A percentile compares a stretch with the other conserved stretches of the same genome.
Conservation (phyloP, 2,329 filamentous ascomycete species). For the Trichothecium sympodiale region DNA sequence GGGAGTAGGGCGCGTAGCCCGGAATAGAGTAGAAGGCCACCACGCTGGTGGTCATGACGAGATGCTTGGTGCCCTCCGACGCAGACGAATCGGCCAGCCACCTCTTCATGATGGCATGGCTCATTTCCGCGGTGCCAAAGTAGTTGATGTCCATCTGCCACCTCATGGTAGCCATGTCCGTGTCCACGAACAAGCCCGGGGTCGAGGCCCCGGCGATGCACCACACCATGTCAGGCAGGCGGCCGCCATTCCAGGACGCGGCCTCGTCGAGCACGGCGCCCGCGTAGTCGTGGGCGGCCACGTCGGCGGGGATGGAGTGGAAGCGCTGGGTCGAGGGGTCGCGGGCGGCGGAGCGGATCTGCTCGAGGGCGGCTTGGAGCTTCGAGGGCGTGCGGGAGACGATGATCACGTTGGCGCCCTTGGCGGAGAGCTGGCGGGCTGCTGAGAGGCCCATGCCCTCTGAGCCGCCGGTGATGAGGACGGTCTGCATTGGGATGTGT, state of each 20-base stretch:
- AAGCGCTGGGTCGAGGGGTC: constrained; percentile 63
- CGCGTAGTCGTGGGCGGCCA: constrained; percentile 61
- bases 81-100: constrained; percentile 53
- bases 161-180: constrained; percentile 53
- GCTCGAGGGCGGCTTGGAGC: constrained; percentile 57
- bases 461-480: constrained; percentile 82
- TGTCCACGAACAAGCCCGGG: constrained; percentile 70
- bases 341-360: constrained; percentile 57
- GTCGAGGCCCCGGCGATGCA: constrained; percentile 68
- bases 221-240: constrained; percentile 78
- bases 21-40: constrained; percentile 65
- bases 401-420: constrained; percentile 79
- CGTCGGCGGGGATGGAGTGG: constrained; percentile 73
- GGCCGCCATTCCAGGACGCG: constrained; percentile 65
- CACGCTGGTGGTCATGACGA: constrained; percentile 78
- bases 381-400: constrained; percentile 69
- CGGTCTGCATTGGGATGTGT: constrained; percentile 47
- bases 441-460: constrained; percentile 81
- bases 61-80: constrained; percentile 50
- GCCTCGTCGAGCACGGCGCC: constrained; percentile 59
- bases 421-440: constrained; percentile 62
- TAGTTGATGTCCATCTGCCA: constrained; percentile 89
- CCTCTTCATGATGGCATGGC: constrained; percentile 62
- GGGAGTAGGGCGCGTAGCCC: constrained; percentile 76
- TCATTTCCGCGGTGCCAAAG: constrained; percentile 77